Conservation (phyloP, 2,329 filamentous ascomycete species). For the Monilinia fructicola region DNA sequence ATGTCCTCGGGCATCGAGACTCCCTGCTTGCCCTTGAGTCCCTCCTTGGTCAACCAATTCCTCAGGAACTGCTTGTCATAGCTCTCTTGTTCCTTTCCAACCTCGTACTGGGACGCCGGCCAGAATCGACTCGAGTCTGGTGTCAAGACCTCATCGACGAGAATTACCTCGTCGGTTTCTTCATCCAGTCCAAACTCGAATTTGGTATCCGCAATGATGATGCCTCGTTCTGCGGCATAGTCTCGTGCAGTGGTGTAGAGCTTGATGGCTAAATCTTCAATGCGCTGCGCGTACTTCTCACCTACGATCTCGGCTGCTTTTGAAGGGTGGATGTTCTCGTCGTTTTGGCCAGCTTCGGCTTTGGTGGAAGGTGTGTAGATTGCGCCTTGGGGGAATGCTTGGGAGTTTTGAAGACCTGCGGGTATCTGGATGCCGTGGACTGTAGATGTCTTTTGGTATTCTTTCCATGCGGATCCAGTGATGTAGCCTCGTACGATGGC, state of each 20-base stretch:
- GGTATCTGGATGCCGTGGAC: constrained; percentile 64
- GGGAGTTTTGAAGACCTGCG: constrained; percentile 58
- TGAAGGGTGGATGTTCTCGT: constrained; percentile 67
- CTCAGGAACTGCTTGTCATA: constrained; percentile 87
- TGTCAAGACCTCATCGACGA: constrained; percentile 73
- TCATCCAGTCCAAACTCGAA: constrained; percentile 69
- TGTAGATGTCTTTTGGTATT: constrained; percentile 63
- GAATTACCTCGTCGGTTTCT: constrained; percentile 59
- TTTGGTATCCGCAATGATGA: constrained; percentile 74
- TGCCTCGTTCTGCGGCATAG: constrained; percentile 57
- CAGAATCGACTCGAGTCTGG: constrained; percentile 86
- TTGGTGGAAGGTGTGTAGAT: constrained; percentile 70
- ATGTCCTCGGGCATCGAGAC: constrained; percentile 72
- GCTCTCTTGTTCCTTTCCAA: constrained; percentile 74
- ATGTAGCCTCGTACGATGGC: constrained; percentile 73
- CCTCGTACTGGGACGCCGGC: constrained; percentile 69
- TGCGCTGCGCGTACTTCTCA: constrained; percentile 55
- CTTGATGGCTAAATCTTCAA: constrained; percentile 58
- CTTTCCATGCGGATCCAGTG: constrained; percentile 69
- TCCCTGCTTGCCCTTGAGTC: constrained; percentile 72
- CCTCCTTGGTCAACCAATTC: constrained; percentile 74
- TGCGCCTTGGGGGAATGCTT: constrained; percentile 57
- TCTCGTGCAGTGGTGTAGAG: constrained; percentile 58
- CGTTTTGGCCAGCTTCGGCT: constrained; percentile 64
- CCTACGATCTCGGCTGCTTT: constrained; percentile 52